Evolutionary conservation across 1,284 basidiomycete genomes (phyloP).

Genomic region (Lignosus rhinocerotis): DNA sequence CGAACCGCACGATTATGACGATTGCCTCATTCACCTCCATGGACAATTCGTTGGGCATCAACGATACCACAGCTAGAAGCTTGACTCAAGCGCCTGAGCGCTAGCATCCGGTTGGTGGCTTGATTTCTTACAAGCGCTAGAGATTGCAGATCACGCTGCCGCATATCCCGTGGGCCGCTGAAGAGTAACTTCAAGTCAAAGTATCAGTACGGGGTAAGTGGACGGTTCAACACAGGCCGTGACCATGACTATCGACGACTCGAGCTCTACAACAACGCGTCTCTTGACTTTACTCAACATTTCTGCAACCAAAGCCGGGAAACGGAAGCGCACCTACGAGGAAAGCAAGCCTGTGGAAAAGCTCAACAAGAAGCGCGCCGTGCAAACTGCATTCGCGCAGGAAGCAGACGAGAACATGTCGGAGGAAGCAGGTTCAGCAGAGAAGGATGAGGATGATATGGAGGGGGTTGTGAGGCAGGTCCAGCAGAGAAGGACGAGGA

Average conservation of each 20-base stretch:
- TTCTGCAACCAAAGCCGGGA: conserved; percentile 71
- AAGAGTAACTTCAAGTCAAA: too few relatives aligned
- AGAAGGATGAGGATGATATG: conserved; percentile 22
- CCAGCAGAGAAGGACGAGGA: conserved; percentile 10
- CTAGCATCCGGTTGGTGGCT: too few relatives aligned
- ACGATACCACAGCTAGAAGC: too few relatives aligned
- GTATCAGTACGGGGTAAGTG: too few relatives aligned
- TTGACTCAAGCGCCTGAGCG: too few relatives aligned
- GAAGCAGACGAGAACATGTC: conserved; percentile 16
- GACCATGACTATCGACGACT: conserved; percentile 31
- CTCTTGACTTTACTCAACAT: conserved; percentile 95
- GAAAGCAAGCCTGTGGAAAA: conserved; percentile 52
- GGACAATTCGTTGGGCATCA: too few relatives aligned
- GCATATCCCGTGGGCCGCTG: too few relatives aligned
- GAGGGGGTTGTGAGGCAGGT: conserved; percentile 21
- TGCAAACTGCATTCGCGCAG: conserved; percentile 25
- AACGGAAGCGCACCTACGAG: conserved; percentile 52
- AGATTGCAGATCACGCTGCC: too few relatives aligned
- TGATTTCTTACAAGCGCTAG: too few relatives aligned
- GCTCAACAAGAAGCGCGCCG: conserved; percentile 57
- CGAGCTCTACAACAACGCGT: conserved; percentile 69
- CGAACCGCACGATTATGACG: too few relatives aligned
- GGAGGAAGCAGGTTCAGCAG: conserved; percentile 12
- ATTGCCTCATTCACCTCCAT: too few relatives aligned
- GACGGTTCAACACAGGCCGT: too few relatives aligned